These are phyloP conservation scores for Paramecium tetraurelia DNA, from an alignment of 73 alveolate genomes.

Conservation along the genomic window DNA sequence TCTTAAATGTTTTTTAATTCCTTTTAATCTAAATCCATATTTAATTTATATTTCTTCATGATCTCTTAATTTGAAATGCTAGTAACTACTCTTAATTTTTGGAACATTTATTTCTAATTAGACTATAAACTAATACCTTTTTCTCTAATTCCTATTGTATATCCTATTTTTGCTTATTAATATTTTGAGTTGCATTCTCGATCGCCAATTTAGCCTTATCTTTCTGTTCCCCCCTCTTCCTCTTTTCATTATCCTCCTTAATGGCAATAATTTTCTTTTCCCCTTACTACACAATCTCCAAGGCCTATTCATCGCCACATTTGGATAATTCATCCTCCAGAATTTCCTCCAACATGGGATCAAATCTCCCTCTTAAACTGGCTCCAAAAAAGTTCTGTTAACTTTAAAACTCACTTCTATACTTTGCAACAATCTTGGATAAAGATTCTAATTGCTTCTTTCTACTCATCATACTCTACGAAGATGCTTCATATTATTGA, in stretches of 20 bases:
- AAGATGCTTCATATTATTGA: not conserved
- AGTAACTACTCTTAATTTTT: not conserved
- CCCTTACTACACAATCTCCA: not conserved
- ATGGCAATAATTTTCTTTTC: not conserved
- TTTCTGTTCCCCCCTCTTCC: not conserved
- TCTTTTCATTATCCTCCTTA: not conserved
- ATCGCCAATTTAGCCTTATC: not conserved
- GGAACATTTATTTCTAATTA: not conserved
- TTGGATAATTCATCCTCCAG: constrained; percentile 14
- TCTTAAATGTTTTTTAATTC: not conserved
- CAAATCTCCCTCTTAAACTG: not conserved
- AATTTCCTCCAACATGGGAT: constrained; percentile 1
- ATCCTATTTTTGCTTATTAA: not conserved
- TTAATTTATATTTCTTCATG: not conserved
- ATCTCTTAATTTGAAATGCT: not conserved
- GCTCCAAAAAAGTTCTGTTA: constrained; percentile 1
- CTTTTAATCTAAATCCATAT: not conserved
- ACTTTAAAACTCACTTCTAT: not conserved
- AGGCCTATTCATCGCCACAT: not conserved
- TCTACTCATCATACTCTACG: not conserved
- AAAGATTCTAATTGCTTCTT: not conserved
- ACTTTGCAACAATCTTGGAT: not conserved
- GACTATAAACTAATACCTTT: not conserved
- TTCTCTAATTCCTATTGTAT: not conserved
- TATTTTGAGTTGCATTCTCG: not conserved